Conservation (phyloP, 805 yeast species). For the Naumovozyma castellii region DNA sequence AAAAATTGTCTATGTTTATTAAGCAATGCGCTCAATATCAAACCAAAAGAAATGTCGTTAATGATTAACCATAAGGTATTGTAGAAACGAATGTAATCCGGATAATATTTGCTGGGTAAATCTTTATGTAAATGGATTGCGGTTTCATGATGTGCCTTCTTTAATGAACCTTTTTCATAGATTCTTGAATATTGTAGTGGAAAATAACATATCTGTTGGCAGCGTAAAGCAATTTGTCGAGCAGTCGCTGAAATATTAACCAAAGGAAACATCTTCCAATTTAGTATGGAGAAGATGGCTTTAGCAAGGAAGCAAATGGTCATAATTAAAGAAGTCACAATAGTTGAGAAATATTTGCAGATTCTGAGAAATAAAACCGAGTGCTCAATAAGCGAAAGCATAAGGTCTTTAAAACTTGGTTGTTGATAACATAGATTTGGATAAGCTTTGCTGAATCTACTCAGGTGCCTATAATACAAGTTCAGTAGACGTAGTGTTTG, state of each 20-base stretch:
- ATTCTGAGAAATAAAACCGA: neutral
- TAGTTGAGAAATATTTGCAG: neutral
- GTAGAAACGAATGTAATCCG: constrained; percentile 68
- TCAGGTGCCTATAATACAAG: constrained; percentile 14
- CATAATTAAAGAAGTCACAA: constrained; percentile 4
- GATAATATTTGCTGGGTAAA: constrained; percentile 38
- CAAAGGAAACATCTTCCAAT: constrained; percentile 11
- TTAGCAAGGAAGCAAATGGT: constrained; percentile 12
- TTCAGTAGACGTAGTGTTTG: constrained; percentile 17
- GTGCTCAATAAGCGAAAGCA: neutral
- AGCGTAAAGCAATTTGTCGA: constrained; percentile 68
- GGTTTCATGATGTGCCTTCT: constrained; percentile 9
- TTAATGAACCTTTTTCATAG: constrained; percentile 14
- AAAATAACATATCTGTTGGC: constrained; percentile 65
- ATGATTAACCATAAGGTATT: constrained; percentile 81
- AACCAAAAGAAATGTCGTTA: constrained; percentile 75
- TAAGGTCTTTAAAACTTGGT: neutral
- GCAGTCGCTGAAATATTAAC: constrained; percentile 46
- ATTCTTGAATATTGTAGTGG: constrained; percentile 69
- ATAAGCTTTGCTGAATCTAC: no score
- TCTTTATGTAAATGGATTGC: constrained; percentile 9
- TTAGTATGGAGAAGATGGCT: constrained; percentile 11
- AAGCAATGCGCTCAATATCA: constrained; percentile 43
- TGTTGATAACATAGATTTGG: neutral
- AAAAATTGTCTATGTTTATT: constrained; percentile 33